Base-by-base conservation (phyloP, 192 early-diverging fungal species). In the Geosiphon pyriformis region DNA sequence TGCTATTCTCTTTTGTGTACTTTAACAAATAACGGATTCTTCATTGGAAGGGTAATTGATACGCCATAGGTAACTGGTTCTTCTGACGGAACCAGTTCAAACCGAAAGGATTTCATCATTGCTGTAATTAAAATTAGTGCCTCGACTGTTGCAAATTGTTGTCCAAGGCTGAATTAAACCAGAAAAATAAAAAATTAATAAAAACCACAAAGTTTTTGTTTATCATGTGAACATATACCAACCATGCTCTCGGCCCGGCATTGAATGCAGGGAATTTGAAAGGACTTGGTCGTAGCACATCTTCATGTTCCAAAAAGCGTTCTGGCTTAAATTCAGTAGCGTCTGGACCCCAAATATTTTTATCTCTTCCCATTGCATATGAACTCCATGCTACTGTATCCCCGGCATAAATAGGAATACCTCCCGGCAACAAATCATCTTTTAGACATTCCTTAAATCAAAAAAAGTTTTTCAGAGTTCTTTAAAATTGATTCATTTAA, bases 261-360 rank as follows among this genome's bases (percentile, higher is more conserved):
- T 86, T 74, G 76, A 87, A 87, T 17, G 72, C 78, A 27, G 83
- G 71, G 61, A 74, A 86, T 69, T 82, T 77, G 63, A 70, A 82
- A 32, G 69, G 71, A 10, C 54, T 64, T 23, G 69, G 70, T 58
- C 72, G 72, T 1, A 54, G 56, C 2, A 72, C 60, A 54, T 75
- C 68, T 15, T 25, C 53, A 0, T 47, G 59, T 25, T 77, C 72
- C 20, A 89, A 68, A 83, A 88, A 91, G 3, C 88, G 78, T 58
- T 86, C 82, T 26, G 89, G 89, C 15, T 73, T 60, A 69, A 86
- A 91, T 59, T 81, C 69, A 37, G 58, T 71, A 7, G 87, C 87
- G 58, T 89, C 79, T n/a, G 66, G 52, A 11, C 88, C 88, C 88
- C 87, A 90, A 26, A 87, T 74, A 8, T 74, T 52, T 61, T 73